Percentiles rank a stretch among this genome's conserved stretches.
Evolutionary conservation across 73 alveolate genomes (phyloP).

Genomic region (Tetrahymena elliotti): DNA sequence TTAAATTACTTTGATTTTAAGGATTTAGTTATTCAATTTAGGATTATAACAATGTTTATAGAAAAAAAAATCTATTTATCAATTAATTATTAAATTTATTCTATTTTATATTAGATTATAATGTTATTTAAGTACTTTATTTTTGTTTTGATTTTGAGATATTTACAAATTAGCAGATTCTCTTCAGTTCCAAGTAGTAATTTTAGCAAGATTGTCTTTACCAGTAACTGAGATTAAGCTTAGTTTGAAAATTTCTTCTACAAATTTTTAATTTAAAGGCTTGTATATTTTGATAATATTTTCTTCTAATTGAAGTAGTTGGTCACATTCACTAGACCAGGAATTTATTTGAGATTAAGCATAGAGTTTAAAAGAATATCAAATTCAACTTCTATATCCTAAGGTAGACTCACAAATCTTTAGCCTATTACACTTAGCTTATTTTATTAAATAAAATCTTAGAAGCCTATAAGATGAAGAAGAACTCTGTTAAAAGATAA

Average conservation of each 20-base stretch:
- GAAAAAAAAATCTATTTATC: no score
- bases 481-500: background rate
- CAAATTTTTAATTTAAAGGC: background rate
- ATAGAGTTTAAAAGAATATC: background rate
- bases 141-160: no score
- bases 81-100: no score
- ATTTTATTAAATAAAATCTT: background rate
- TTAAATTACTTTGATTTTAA: no score
- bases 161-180: no score
- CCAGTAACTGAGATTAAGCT: background rate
- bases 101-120: no score
- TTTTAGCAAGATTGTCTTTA: no score
- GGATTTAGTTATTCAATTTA: no score
- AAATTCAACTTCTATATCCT: background rate
- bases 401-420: background rate
- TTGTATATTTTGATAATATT: background rate
- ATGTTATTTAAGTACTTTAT: no score
- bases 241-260: background rate
- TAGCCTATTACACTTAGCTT: background rate
- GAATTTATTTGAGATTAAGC: background rate
- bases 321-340: background rate
- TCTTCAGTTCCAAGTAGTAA: no score
- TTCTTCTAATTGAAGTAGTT: background rate
- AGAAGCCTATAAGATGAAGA: background rate
- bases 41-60: no score